Percentiles rank a stretch among this genome's conserved stretches.
Evolutionary conservation across 2,329 filamentous ascomycete species (phyloP).

Genomic region (Alternaria burnsii): DNA sequence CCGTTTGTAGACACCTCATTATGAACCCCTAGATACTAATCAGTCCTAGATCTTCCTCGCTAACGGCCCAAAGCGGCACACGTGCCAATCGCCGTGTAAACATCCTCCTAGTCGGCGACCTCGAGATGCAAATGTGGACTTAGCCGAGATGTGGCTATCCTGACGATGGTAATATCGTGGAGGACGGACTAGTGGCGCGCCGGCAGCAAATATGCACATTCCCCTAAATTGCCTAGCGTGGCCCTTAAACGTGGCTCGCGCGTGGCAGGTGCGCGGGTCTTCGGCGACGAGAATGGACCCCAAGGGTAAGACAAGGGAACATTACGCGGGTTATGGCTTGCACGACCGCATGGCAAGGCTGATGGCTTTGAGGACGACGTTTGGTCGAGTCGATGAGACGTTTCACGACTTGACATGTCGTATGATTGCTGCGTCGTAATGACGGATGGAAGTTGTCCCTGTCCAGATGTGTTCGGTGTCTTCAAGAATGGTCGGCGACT

Average conservation of each 20-base stretch:
- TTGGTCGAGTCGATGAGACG: neutral
- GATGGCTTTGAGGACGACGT: neutral
- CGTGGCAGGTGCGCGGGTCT: conserved; percentile 17
- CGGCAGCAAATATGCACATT: conserved; percentile 17
- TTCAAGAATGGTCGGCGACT: neutral
- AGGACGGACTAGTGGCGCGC: conserved; percentile 20
- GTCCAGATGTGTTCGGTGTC: neutral
- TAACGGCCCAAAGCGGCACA: neutral
- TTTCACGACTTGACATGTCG: conserved; percentile 13
- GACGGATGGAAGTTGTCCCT: neutral
- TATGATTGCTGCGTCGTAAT: conserved; percentile 14
- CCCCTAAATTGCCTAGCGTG: conserved; percentile 21
- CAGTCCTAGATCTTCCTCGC: conserved; percentile 17
- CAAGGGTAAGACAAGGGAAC: neutral
- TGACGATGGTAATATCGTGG: conserved; percentile 3
- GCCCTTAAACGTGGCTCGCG: conserved; percentile 22
- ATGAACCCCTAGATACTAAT: conserved; percentile 6
- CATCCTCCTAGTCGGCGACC: conserved; percentile 30
- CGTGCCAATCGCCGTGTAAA: conserved; percentile 22
- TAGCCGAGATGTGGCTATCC: conserved; percentile 16
- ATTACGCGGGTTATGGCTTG: conserved; percentile 7
- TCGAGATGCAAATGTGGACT: conserved; percentile 17
- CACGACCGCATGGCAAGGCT: conserved; percentile 7
- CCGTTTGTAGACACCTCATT: conserved; percentile 7
- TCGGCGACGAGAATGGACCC: conserved; percentile 15